Percentiles rank a stretch among this genome's conserved stretches.
Evolutionary conservation across 306 rosid species (phyloP).

Genomic region (Hippophae tibetana): DNA sequence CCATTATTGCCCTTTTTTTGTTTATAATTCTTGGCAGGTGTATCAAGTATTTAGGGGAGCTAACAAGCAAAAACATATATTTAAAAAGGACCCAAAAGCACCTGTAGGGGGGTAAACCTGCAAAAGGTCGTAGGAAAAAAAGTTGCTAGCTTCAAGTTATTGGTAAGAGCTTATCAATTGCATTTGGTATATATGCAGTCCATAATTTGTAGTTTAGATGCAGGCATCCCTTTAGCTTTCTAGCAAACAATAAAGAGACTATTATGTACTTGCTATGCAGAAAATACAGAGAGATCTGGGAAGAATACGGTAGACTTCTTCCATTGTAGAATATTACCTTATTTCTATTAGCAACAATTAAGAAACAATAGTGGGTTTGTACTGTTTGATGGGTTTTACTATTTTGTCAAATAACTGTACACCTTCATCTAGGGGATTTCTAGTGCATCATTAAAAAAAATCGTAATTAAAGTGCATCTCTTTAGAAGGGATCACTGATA

Average conservation of each 20-base stretch:
- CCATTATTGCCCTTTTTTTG: neutral
- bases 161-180: conserved; percentile 51
- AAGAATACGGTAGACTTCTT: conserved; percentile 55
- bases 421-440: no score
- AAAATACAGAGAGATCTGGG: conserved; percentile 79
- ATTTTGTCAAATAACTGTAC: no score
- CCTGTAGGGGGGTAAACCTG: conserved; percentile 89
- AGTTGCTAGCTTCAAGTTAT: conserved; percentile 91
- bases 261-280: conserved; percentile 85
- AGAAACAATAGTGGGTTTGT: no score
- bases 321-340: conserved; percentile 92
- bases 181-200: neutral
- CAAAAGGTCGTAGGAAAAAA: conserved; percentile 76
- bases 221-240: no score
- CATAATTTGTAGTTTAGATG: no score
- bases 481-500: no score
- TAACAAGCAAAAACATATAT: conserved; percentile 87
- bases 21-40: conserved; percentile 27
- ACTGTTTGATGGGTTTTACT: no score
- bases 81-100: conserved; percentile 80
- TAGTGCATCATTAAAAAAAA: no score
- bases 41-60: conserved; percentile 92
- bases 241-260: no score
- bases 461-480: no score
- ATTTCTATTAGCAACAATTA: conserved; percentile 25